Base-by-base conservation (phyloP, 2,329 filamentous ascomycete species). In the Microcyclospora pomicola region DNA sequence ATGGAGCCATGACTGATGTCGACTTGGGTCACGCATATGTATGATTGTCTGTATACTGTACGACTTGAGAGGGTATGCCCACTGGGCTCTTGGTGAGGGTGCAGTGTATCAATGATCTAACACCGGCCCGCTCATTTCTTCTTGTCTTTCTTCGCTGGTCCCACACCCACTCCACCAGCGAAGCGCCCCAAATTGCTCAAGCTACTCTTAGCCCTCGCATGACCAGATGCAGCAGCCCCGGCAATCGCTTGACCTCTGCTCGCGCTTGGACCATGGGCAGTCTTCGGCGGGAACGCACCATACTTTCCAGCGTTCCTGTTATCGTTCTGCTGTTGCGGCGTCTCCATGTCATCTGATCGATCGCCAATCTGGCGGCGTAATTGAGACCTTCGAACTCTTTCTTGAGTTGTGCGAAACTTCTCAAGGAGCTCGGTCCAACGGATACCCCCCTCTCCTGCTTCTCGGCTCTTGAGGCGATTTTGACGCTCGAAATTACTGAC, bases 361-460 rank as follows among this genome's bases (percentile, higher is more conserved):
- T 39, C 50, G 7, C 47, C 44, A 4, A 55, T 39, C 32, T 50
- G 47, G 14, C 51, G 44, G 42, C 50, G 67, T 9, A n/a, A 15
- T 53, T 85, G 80, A 10, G 75, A 68, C 37, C 85, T 72, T 38
- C 86, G 73, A 5, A 87, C 82, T 42, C 76, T 77, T 49, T 98
- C 91, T 55, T 98, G 91, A 2, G 92, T 88, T 37, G 72, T 75
- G 48, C 83, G 82, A 63, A 98, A 98, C 55, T 95, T 94, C 47
- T 98, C 91, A 5, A 98, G 71, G 28, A 98, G 69, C 50, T 98
- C 91, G 2, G 73, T 75, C 91, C 91, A 98, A 39, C 82, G 80
- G 49, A 98, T 93, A 27, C 76, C 78, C 38, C 75, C 76, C 11
- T 43, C 46, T 11, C 52, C 52, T 3, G 54, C 54, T 39, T 95